phyloP scores from a whole-genome alignment of 129 eudicot genomes.

The Centrapalus pauciflorus region DNA sequence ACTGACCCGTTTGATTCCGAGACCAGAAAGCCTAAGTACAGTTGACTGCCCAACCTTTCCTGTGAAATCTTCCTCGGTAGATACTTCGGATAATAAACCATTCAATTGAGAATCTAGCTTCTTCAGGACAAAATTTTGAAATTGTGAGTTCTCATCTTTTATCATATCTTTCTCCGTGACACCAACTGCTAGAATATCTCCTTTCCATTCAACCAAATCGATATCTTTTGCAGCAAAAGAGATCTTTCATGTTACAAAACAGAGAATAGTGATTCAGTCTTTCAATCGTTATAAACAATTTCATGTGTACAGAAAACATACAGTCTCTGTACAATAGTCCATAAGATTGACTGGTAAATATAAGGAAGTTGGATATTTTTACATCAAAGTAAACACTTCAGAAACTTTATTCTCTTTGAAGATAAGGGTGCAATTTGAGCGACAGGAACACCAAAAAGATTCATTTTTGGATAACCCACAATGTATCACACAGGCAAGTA shows the following conservation, averaged over 20 bases:
- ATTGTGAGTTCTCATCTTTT: conserved; percentile 64
- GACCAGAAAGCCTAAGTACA: conserved; percentile 68
- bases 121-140: conserved; percentile 59
- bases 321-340: too few species aligned
- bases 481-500: conserved; percentile 1
- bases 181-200: conserved; percentile 89
- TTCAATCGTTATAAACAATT: neutral
- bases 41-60: conserved; percentile 89
- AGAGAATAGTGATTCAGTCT: conserved; percentile 19
- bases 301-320: neutral
- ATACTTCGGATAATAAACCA: conserved; percentile 76
- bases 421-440: too few species aligned
- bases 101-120: conserved; percentile 61
- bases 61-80: conserved; percentile 86
- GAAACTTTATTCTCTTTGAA: too few species aligned
- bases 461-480: conserved; percentile 11
- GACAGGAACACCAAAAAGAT: neutral
- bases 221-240: conserved; percentile 77
- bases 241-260: conserved; percentile 40
- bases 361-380: too few species aligned
- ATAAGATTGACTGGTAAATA: too few species aligned
- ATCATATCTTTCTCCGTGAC: conserved; percentile 82
- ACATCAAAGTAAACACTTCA: too few species aligned
- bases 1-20: conserved; percentile 77
- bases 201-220: conserved; percentile 91